Conservation (phyloP, 371 early-diverging fungal genomes). For the Umbelopsis sp. region DNA sequence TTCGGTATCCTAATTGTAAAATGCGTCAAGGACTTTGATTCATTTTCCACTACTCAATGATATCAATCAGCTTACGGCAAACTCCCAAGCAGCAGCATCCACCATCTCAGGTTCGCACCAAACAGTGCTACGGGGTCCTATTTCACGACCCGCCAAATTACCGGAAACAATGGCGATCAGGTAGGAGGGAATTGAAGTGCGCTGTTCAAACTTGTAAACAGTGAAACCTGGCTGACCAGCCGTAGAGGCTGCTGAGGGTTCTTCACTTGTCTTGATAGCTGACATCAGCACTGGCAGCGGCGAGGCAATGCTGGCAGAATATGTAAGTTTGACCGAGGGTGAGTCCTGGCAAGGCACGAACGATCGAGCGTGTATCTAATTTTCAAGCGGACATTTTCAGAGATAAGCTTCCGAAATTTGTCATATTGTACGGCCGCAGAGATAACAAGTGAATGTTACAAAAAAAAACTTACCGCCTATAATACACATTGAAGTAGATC, state of each 20-base stretch:
- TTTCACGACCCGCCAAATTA: conserved; percentile 73
- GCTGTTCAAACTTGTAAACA: conserved; percentile 73
- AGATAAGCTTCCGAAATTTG: conserved; percentile 23
- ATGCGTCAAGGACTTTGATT: too few species aligned
- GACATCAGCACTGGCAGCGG: conserved; percentile 52
- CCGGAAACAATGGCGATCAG: conserved; percentile 95
- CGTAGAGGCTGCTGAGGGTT: conserved; percentile 47
- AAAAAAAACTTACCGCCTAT: conserved; percentile 10
- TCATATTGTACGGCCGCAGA: conserved; percentile 11
- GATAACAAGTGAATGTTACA: background rate
- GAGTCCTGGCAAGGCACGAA: conserved; percentile 93
- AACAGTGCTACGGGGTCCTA: conserved; percentile 92
- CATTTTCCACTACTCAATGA: background rate
- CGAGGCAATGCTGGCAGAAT: conserved; percentile 78
- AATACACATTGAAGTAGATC: background rate
- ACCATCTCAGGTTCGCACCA: conserved; percentile 96
- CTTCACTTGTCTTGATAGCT: conserved; percentile 49
- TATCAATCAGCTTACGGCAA: conserved; percentile 51
- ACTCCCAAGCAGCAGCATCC: conserved; percentile 93
- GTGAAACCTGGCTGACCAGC: conserved; percentile 45
- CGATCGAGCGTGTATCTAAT: conserved; percentile 90
- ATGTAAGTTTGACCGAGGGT: conserved; percentile 88
- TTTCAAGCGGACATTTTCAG: conserved; percentile 22
- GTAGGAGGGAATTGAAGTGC: conserved; percentile 84
- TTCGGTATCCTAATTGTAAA: conserved; percentile 71